Conservation (phyloP, 176 grass and related monocot genomes). For the Puccinellia tenuiflora region DNA sequence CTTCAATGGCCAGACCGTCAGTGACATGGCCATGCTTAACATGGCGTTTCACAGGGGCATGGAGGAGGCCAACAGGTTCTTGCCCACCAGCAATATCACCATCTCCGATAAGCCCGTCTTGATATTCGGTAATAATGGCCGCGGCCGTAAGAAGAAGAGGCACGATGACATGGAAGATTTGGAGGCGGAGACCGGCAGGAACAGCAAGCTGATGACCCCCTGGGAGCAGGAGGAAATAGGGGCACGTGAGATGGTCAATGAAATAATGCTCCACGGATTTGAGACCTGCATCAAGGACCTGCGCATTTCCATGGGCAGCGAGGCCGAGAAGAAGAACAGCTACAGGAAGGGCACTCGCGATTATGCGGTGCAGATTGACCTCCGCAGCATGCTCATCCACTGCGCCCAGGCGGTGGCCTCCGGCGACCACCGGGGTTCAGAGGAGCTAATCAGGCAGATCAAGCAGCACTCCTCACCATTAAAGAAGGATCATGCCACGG, state of each 20-base stretch:
- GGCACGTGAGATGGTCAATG: conserved; percentile 41
- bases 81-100: conserved; percentile 43
- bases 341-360: not conserved
- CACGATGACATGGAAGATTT: conserved; percentile 15
- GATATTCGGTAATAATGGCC: conserved; percentile 18
- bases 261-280: conserved; percentile 22
- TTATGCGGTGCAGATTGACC: conserved; percentile 34
- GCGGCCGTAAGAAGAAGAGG: conserved; percentile 23
- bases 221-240: conserved; percentile 22
- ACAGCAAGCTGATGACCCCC: conserved; percentile 32
- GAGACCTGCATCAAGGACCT: conserved; percentile 12
- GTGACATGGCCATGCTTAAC: conserved; percentile 22
- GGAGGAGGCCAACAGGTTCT: conserved; percentile 46
- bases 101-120: no score
- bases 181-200: conserved; percentile 38
- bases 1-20: not conserved
- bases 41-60: conserved; percentile 41
- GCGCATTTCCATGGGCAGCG: conserved; percentile 2
- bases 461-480: conserved; percentile 42
- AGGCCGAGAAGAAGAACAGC: not conserved
- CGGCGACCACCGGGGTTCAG: conserved; percentile 13
- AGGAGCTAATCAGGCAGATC: conserved; percentile 38
- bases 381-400: conserved; percentile 51
- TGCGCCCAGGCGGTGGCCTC: conserved; percentile 49
- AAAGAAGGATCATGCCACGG: conserved; percentile 23